Evolutionary conservation across 805 yeast species (phyloP).

Genomic region (Pichia californica): DNA sequence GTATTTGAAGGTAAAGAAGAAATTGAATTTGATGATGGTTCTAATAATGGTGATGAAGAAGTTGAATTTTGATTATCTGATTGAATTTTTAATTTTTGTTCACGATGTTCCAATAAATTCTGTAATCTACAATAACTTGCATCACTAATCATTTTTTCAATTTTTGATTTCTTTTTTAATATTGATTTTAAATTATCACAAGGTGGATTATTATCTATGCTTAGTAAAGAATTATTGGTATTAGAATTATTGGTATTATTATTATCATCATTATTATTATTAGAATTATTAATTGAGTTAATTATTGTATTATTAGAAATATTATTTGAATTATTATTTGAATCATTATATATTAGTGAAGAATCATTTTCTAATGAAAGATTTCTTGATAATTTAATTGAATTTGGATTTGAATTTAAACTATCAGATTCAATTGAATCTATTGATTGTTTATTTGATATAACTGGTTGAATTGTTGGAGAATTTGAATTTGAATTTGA

Average conservation of each 20-base stretch:
- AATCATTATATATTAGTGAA: background rate
- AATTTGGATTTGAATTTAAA: background rate
- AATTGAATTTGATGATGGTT: conserved; percentile 18
- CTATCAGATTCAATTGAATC: too few relatives aligned
- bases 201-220: conserved; percentile 3
- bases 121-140: conserved; percentile 32
- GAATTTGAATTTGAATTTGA: background rate
- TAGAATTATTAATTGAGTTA: background rate
- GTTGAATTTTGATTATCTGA: conserved; percentile 17
- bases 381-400: background rate
- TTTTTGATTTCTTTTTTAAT: conserved; percentile 76
- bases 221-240: conserved; percentile 7
- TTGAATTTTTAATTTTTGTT: conserved; percentile 23
- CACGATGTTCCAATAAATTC: conserved; percentile 25
- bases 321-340: background rate
- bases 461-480: too few relatives aligned
- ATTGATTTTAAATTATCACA: conserved; percentile 64
- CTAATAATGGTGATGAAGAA: conserved; percentile 6
- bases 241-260: conserved; percentile 3
- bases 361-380: conserved; percentile 2
- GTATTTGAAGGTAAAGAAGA: conserved; percentile 1
- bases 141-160: conserved; percentile 70
- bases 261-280: background rate
- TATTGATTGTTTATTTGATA: too few relatives aligned
- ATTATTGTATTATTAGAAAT: background rate